These are phyloP conservation scores for Periconia sp. DNA, from an alignment of 2,329 filamentous ascomycete species.

Conservation along the genomic window DNA sequence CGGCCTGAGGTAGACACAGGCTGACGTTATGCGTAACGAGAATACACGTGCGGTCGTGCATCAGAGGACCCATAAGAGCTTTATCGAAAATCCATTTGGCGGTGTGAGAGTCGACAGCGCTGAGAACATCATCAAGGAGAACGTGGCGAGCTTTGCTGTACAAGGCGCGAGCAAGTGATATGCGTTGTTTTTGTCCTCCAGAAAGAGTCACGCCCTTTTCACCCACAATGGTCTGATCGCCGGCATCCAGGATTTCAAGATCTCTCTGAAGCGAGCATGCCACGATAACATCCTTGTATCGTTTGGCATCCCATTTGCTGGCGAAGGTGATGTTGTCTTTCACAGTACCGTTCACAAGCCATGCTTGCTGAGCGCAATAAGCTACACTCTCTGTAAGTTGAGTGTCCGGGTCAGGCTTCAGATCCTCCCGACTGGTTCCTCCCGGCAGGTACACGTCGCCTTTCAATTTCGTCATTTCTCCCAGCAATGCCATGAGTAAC, in stretches of 20 bases:
- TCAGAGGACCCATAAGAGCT: slow-evolving; percentile 85
- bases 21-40: slow-evolving; percentile 93
- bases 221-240: slow-evolving; percentile 90
- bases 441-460: slow-evolving; percentile 85
- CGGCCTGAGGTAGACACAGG: slow-evolving; percentile 79
- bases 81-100: slow-evolving; percentile 98
- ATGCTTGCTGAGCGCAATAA: slow-evolving; percentile 95
- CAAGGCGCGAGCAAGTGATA: slow-evolving; percentile 93
- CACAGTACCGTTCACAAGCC: slow-evolving; percentile 94
- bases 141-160: slow-evolving; percentile 93
- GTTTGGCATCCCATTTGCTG: slow-evolving; percentile 73
- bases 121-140: slow-evolving; percentile 91
- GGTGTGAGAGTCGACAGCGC: slow-evolving; percentile 95
- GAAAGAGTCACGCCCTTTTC: slow-evolving; percentile 97
- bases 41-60: slow-evolving; percentile 87
- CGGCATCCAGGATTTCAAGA: slow-evolving; percentile 86
- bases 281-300: slow-evolving; percentile 85
- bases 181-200: slow-evolving; percentile 95
- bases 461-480: slow-evolving; percentile 87
- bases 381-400: slow-evolving; percentile 88
- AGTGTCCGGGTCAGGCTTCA: slow-evolving; percentile 78
- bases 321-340: slow-evolving; percentile 95
- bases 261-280: slow-evolving; percentile 92
- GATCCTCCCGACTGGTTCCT: slow-evolving; percentile 80
- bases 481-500: slow-evolving; percentile 89